Evolutionary conservation across 768 basidiomycete genomes (phyloP).

Genomic region (Termitomyces bulborhizus): DNA sequence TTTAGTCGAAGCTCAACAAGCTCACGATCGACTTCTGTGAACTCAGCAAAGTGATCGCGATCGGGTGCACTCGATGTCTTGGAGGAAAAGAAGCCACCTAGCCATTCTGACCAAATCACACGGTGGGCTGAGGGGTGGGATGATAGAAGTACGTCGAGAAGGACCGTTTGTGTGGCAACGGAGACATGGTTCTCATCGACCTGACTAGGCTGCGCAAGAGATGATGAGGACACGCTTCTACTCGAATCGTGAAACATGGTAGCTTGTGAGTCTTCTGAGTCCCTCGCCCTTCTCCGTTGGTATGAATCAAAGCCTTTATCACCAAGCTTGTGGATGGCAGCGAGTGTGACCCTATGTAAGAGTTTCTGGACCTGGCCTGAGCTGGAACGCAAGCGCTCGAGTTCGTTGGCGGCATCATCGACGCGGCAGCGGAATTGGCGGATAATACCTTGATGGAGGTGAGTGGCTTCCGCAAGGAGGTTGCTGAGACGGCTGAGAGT

Average conservation of each 20-base stretch:
- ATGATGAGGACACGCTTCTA: slow-evolving; percentile 11
- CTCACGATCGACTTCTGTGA: slow-evolving; percentile 24
- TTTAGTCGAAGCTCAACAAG: slow-evolving; percentile 18
- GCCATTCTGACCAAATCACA: slow-evolving; percentile 33
- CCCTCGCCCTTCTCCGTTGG: slow-evolving; percentile 36
- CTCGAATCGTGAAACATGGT: slow-evolving; percentile 33
- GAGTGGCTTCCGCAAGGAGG: slow-evolving; percentile 41
- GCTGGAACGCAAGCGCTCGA: slow-evolving; percentile 39
- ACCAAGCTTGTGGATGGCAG: slow-evolving; percentile 38
- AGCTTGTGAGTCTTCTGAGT: slow-evolving; percentile 60
- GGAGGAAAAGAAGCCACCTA: slow-evolving; percentile 25
- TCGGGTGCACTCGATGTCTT: slow-evolving; percentile 27
- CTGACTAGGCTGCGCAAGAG: slow-evolving; percentile 8
- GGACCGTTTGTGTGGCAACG: slow-evolving; percentile 24
- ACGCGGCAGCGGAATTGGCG: slow-evolving; percentile 47
- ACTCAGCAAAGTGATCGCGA: slow-evolving; percentile 20
- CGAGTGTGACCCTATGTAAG: slow-evolving; percentile 35
- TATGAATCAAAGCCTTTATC: slow-evolving; percentile 26
- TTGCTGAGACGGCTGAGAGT: slow-evolving; percentile 38
- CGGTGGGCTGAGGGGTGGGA: slow-evolving; percentile 10
- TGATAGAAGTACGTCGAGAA: slow-evolving; percentile 14
- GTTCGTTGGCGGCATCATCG: slow-evolving; percentile 43
- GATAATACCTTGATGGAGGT: slow-evolving; percentile 40
- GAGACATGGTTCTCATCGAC: slow-evolving; percentile 15
- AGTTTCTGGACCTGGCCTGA: slow-evolving; percentile 38